These are phyloP conservation scores for Henckelia pumila DNA, from an alignment of 257 asterid genomes.

Conservation along the genomic window DNA sequence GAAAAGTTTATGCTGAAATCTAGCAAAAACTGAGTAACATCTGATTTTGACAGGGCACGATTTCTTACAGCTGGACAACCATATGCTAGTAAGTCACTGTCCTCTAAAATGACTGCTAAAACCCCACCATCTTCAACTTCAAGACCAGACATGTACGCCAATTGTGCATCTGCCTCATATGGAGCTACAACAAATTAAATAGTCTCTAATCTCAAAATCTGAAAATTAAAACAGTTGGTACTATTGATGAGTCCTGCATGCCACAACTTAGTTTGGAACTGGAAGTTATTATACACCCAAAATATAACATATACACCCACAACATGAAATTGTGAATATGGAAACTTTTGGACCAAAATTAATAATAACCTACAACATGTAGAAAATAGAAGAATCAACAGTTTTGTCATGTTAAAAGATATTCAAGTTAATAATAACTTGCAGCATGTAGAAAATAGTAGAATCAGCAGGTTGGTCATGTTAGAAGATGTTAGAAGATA, in stretches of 20 bases:
- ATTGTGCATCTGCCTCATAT: slow-evolving; percentile 85
- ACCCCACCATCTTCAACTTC: slow-evolving; percentile 58
- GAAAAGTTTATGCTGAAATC: slow-evolving; percentile 6
- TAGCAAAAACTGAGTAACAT: slow-evolving; percentile 10
- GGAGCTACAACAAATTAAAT: slow-evolving; percentile 80
- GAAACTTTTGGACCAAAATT: slow-evolving; percentile 94
- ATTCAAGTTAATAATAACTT: slow-evolving; percentile 98
- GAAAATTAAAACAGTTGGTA: slow-evolving; percentile 19
- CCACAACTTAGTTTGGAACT: not conserved
- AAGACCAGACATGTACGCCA: slow-evolving; percentile 64
- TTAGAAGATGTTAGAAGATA: slow-evolving; percentile 1
- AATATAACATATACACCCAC: slow-evolving; percentile 11
- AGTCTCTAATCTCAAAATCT: slow-evolving; percentile 65
- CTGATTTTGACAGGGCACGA: slow-evolving; percentile 2
- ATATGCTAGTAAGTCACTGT: slow-evolving; percentile 68
- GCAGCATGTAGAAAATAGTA: slow-evolving; percentile 34
- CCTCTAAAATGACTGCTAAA: slow-evolving; percentile 73
- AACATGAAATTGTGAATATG: slow-evolving; percentile 98
- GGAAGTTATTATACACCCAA: slow-evolving; percentile 1
- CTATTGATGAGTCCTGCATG: slow-evolving; percentile 4
- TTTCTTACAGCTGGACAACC: slow-evolving; percentile 74
- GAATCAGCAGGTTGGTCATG: slow-evolving; percentile 1
- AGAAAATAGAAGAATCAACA: no score
- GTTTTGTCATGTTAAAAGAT: no score
- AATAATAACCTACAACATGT: slow-evolving; percentile 87